Percentiles rank a stretch among this genome's conserved stretches.
Evolutionary conservation across 176 grass and related monocot genomes (phyloP).

Genomic region (Otatea glauca): DNA sequence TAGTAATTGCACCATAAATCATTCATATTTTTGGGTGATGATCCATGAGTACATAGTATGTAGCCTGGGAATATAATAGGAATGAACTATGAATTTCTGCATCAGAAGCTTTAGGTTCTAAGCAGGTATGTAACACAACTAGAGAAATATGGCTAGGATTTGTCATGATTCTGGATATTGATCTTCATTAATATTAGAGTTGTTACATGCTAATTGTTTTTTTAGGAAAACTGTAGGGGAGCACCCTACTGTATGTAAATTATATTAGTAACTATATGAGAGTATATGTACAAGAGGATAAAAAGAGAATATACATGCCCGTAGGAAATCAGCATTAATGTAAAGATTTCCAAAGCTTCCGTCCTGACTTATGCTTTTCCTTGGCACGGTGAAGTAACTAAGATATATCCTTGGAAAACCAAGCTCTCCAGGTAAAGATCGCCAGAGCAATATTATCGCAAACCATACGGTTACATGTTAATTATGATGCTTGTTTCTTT

Average conservation of each 20-base stretch:
- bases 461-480: background rate
- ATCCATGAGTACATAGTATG: background rate
- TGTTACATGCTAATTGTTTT: background rate
- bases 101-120: background rate
- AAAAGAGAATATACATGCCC: background rate
- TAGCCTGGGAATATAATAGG: background rate
- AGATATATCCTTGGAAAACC: background rate
- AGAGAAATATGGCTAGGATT: background rate
- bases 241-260: too few relatives aligned
- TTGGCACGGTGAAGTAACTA: background rate
- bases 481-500: background rate
- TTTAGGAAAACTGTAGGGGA: background rate
- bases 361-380: background rate
- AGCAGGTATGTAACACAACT: background rate
- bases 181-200: background rate
- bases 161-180: background rate
- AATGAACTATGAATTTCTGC: background rate
- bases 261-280: background rate
- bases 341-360: background rate
- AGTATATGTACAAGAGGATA: background rate
- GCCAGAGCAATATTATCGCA: background rate
- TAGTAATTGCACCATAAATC: conserved; percentile 2
- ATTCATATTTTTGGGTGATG: background rate
- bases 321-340: background rate
- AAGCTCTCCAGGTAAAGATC: background rate